Evolutionary conservation across 768 basidiomycete species (phyloP).

Genomic region (Naganishia friedmannii): DNA sequence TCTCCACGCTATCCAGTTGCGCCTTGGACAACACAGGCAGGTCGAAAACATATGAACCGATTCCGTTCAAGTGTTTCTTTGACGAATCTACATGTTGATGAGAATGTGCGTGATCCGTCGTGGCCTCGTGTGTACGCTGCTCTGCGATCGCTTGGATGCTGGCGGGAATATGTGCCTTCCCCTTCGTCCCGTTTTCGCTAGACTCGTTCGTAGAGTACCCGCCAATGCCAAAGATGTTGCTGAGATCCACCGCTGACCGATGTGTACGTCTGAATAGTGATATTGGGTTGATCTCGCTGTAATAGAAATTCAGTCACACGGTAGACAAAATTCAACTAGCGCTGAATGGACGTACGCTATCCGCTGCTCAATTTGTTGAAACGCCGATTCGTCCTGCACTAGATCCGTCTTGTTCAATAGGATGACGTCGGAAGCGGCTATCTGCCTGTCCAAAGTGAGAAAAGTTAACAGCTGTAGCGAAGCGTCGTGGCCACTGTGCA

Average conservation of each 20-base stretch:
- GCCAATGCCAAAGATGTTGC: constrained; percentile 71
- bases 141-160: constrained; percentile 5
- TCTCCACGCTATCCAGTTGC: constrained; percentile 63
- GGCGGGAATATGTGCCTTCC: not conserved
- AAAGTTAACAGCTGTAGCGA: not conserved
- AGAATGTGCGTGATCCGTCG: constrained; percentile 46
- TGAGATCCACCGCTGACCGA: constrained; percentile 69
- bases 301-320: not conserved
- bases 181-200: constrained; percentile 1
- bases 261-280: constrained; percentile 71
- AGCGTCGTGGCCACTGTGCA: not conserved
- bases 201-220: constrained; percentile 61
- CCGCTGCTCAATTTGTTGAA: constrained; percentile 57
- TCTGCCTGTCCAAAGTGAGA: constrained; percentile 56
- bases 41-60: constrained; percentile 52
- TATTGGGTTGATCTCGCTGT: constrained; percentile 70
- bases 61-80: constrained; percentile 55
- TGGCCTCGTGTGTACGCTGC: not conserved
- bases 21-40: constrained; percentile 61
- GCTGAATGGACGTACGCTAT: constrained; percentile 55
- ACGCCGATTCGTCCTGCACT: constrained; percentile 57
- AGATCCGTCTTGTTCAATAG: constrained; percentile 89
- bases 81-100: constrained; percentile 36
- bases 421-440: constrained; percentile 86
- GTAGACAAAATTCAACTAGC: not conserved